These are phyloP conservation scores for Kazachstania viticola DNA, from an alignment of 805 yeast genomes.

Conservation along the genomic window DNA sequence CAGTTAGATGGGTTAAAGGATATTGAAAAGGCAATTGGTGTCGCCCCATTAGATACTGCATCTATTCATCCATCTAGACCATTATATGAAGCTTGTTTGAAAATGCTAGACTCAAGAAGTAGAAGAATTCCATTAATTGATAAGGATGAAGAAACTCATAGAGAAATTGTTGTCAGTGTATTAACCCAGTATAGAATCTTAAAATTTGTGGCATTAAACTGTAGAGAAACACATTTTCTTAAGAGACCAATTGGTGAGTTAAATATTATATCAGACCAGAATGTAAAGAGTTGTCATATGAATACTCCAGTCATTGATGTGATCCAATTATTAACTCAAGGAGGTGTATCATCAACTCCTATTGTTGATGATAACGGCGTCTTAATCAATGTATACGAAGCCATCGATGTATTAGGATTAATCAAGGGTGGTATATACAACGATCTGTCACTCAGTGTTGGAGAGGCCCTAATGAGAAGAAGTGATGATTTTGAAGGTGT, in stretches of 20 bases:
- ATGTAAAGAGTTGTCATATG: conserved; percentile 73
- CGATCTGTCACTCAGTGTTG: conserved; percentile 82
- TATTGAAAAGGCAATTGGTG: conserved; percentile 80
- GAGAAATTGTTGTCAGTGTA: conserved; percentile 92
- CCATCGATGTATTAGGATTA: conserved; percentile 84
- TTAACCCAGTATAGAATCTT: conserved; percentile 92
- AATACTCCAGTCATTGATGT: conserved; percentile 90
- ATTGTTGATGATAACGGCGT: conserved; percentile 62
- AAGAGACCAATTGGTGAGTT: conserved; percentile 64
- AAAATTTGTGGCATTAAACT: conserved; percentile 90
- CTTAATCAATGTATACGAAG: conserved; percentile 85
- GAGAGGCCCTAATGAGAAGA: conserved; percentile 82
- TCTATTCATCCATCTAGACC: conserved; percentile 87
- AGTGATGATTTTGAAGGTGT: conserved; percentile 97
- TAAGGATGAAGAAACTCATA: conserved; percentile 79
- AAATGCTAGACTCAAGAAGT: conserved; percentile 80
- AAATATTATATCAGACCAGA: conserved; percentile 44
- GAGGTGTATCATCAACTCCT: conserved; percentile 86
- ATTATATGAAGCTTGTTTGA: conserved; percentile 83
- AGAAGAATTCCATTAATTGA: conserved; percentile 92
- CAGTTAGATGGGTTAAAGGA: conserved; percentile 78
- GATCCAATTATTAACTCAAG: conserved; percentile 64
- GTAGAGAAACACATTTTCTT: conserved; percentile 83
- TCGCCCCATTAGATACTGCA: conserved; percentile 71
- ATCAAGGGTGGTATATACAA: conserved; percentile 91